These are phyloP conservation scores for Salvia sclarea DNA, from an alignment of 305 asterid species.

Conservation along the genomic window DNA sequence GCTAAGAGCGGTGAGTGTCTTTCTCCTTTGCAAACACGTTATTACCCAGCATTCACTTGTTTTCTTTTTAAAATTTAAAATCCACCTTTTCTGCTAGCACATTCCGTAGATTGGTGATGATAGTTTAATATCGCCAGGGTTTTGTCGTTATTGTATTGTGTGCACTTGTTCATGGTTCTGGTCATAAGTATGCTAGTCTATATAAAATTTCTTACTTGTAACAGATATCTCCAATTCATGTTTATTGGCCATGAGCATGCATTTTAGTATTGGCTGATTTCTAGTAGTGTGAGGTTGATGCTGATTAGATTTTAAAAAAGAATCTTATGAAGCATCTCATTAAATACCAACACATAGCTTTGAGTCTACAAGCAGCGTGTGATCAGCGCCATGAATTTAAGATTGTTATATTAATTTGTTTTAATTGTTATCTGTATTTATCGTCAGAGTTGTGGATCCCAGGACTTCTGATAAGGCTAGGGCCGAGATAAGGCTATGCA, in stretches of 20 bases:
- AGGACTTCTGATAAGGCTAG: too few relatives aligned
- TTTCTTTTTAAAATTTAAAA: background rate
- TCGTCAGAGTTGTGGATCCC: too few relatives aligned
- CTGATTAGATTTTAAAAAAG: background rate
- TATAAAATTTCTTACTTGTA: background rate
- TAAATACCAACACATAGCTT: background rate
- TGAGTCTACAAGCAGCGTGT: background rate
- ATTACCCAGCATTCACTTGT: background rate
- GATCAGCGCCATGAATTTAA: background rate
- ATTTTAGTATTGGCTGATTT: background rate
- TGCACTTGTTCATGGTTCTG: background rate
- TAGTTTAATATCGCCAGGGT: background rate
- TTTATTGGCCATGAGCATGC: background rate
- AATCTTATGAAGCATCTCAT: background rate
- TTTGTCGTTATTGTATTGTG: background rate
- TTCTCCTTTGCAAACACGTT: background rate
- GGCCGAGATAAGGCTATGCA: background rate
- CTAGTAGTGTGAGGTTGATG: background rate
- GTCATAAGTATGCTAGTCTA: background rate
- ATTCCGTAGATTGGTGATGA: background rate
- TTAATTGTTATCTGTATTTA: background rate
- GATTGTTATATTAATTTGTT: background rate
- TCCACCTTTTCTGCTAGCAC: background rate
- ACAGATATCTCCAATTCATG: background rate
- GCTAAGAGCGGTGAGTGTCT: conserved; percentile 70